phyloP scores from a whole-genome alignment of 768 basidiomycete species.

The Suillus placidus region DNA sequence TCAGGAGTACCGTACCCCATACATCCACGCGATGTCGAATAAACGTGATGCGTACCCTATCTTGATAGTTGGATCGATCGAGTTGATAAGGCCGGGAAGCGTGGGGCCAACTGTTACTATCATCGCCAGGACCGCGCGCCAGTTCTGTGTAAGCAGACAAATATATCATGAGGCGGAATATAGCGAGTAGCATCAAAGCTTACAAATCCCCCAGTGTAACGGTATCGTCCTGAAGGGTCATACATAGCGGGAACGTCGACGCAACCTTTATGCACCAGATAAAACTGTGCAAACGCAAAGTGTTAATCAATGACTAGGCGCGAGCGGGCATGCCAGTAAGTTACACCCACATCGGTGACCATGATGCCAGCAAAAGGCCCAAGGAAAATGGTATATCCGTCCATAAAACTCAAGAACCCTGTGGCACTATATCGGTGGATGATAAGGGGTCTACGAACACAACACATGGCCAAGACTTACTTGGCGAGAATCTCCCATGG shows the following conservation, averaged over 20 bases:
- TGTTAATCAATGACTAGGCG: background rate
- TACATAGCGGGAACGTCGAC: slow-evolving; percentile 88
- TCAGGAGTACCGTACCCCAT: slow-evolving; percentile 54
- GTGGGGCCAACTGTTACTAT: slow-evolving; percentile 70
- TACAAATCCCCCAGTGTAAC: slow-evolving; percentile 76
- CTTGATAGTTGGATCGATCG: slow-evolving; percentile 65
- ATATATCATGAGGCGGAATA: background rate
- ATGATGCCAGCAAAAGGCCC: slow-evolving; percentile 84
- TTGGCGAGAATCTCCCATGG: slow-evolving; percentile 82
- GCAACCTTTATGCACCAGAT: slow-evolving; percentile 70
- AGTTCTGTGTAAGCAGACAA: slow-evolving; percentile 54
- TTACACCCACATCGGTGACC: slow-evolving; percentile 53
- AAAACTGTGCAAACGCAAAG: slow-evolving; percentile 53
- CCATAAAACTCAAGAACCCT: slow-evolving; percentile 79
- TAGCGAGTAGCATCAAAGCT: slow-evolving; percentile 29
- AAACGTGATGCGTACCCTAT: slow-evolving; percentile 60
- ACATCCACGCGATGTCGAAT: slow-evolving; percentile 77
- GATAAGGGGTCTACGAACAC: background rate
- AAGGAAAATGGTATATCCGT: slow-evolving; percentile 83
- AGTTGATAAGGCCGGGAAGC: slow-evolving; percentile 75
- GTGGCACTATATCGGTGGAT: slow-evolving; percentile 44
- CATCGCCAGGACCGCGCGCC: slow-evolving; percentile 75
- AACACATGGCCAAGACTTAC: slow-evolving; percentile 15
- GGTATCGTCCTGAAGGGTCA: slow-evolving; percentile 74
- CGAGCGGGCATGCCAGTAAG: background rate